Conservation (phyloP, 345 rosid genomes). For the Triadica sebifera region DNA sequence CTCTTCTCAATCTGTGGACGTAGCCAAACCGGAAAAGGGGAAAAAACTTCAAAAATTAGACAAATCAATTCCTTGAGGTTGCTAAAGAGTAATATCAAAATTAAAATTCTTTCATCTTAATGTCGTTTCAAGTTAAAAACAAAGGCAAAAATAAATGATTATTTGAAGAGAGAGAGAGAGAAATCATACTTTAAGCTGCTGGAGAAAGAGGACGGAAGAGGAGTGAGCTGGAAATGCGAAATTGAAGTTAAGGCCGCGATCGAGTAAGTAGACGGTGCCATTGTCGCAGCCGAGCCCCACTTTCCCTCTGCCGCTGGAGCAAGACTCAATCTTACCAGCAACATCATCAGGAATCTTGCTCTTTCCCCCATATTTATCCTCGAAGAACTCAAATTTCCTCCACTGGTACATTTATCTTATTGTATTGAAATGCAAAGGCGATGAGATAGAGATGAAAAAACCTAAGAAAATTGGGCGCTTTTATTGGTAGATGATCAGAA, state of each 20-base stretch:
- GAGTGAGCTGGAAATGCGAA: conserved; percentile 82
- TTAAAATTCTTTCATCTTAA: not conserved
- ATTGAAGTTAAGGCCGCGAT: conserved; percentile 93
- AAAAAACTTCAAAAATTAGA: not conserved
- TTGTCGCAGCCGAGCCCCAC: conserved; percentile 84
- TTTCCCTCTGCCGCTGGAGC: conserved; percentile 98
- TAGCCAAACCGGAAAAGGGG: not conserved
- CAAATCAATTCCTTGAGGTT: not conserved
- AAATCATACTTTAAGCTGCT: conserved; percentile 77
- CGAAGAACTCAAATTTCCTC: conserved; percentile 99
- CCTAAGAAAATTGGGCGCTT: not conserved
- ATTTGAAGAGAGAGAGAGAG: not conserved
- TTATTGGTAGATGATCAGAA: not conserved
- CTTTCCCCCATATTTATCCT: conserved; percentile 88
- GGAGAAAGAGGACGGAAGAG: conserved; percentile 79
- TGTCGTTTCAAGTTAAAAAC: not conserved
- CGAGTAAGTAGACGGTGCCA: conserved; percentile 78
- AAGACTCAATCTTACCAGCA: conserved; percentile 61
- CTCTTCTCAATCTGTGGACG: not conserved
- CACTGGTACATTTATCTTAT: conserved; percentile 61
- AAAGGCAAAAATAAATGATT: too few relatives aligned
- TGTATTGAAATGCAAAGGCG: not conserved
- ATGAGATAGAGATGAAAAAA: not conserved
- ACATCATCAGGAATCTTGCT: conserved; percentile 79
- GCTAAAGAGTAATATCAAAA: not conserved